These are phyloP conservation scores for Laguncularia racemosa DNA, from an alignment of 345 rosid species.

Conservation along the genomic window DNA sequence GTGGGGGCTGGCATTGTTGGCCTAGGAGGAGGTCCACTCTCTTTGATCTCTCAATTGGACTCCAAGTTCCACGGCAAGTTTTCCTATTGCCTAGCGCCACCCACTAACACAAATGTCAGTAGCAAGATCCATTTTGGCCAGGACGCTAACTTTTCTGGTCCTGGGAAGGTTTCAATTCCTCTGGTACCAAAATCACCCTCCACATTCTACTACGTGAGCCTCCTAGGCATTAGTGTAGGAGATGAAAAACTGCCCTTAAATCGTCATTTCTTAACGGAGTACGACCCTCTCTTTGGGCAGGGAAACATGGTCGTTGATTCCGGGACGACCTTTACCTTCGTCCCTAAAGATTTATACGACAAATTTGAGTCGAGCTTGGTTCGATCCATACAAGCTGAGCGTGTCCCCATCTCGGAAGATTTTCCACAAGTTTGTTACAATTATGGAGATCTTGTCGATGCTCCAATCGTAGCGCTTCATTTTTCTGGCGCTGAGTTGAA, in stretches of 20 bases:
- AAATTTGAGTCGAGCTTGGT: constrained; percentile 19
- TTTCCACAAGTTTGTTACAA: constrained; percentile 16
- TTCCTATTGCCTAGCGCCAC: constrained; percentile 46
- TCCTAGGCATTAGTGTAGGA: constrained; percentile 56
- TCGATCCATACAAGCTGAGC: constrained; percentile 12
- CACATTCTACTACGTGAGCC: constrained; percentile 36
- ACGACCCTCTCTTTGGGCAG: neutral
- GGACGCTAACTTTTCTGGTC: constrained; percentile 10
- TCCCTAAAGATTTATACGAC: constrained; percentile 25
- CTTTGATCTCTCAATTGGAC: constrained; percentile 39
- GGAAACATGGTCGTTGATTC: constrained; percentile 48
- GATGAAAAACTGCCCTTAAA: constrained; percentile 10
- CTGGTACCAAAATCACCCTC: constrained; percentile 20
- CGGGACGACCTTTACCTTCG: constrained; percentile 45
- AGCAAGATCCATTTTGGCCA: constrained; percentile 46
- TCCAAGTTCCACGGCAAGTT: constrained; percentile 25
- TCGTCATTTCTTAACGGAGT: too few relatives aligned
- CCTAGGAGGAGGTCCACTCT: constrained; percentile 53
- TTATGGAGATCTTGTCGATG: constrained; percentile 6
- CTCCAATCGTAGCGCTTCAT: constrained; percentile 47
- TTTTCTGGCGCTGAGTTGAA: constrained; percentile 38
- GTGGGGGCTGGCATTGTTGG: constrained; percentile 53
- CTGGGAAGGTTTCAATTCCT: constrained; percentile 27
- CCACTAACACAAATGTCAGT: constrained; percentile 9
- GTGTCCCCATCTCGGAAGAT: constrained; percentile 23